These are phyloP conservation scores for Annulohypoxylon stygium DNA, from an alignment of 495 filamentous ascomycete species.

Conservation along the genomic window DNA sequence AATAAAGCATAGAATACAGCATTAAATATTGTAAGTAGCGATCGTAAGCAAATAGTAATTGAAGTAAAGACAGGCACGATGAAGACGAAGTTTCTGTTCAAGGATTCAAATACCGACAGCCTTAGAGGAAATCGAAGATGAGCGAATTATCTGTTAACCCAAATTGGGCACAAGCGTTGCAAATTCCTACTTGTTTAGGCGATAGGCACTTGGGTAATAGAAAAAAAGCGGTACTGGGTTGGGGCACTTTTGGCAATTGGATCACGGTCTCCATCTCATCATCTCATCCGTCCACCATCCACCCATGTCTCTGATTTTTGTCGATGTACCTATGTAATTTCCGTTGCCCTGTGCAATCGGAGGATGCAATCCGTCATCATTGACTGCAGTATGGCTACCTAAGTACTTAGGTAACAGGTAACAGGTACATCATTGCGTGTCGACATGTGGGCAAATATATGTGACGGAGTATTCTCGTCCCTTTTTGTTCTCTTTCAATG, in stretches of 20 bases:
- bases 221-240: conserved; percentile 34
- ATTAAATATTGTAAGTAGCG: conserved; percentile 3
- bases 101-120: conserved; percentile 7
- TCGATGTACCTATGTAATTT: conserved; percentile 45
- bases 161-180: conserved; percentile 12
- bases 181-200: conserved; percentile 36
- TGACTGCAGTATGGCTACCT: conserved; percentile 3
- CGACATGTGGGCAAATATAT: conserved; percentile 8
- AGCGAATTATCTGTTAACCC: conserved; percentile 4
- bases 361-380: conserved; percentile 39
- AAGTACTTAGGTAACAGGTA: conserved; percentile 16
- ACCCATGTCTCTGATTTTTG: conserved; percentile 7
- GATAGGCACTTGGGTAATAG: conserved; percentile 2
- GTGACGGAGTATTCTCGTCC: conserved; percentile 10
- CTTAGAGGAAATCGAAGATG: conserved; percentile 12
- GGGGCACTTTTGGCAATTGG: conserved; percentile 26
- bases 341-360: conserved; percentile 50
- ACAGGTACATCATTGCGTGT: not conserved
- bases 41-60: not conserved
- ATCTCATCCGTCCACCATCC: not conserved
- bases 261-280: conserved; percentile 3
- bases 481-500: conserved; percentile 1
- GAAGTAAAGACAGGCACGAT: conserved; percentile 6
- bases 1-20: conserved; percentile 6
- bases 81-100: conserved; percentile 24